Evolutionary conservation across 176 grass and related monocot genomes (phyloP), one percentile per base, ranked within the genome.

Genomic region (Aegilops bicornis): DNA sequence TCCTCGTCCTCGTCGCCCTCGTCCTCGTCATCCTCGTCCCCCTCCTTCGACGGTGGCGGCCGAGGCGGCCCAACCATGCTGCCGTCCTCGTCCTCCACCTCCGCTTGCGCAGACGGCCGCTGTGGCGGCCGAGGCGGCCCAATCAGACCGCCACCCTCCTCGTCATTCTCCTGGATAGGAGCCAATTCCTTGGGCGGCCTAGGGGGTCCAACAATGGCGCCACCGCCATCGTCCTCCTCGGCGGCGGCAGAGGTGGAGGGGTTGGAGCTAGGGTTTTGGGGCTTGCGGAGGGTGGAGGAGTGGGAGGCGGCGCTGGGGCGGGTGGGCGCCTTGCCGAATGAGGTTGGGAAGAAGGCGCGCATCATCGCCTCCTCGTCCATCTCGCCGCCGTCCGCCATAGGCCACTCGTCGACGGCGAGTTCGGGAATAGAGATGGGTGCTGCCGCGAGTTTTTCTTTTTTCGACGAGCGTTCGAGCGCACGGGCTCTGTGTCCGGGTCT

Each of bases 311-410:
- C 77, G 76, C 47, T 74, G 40, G 88, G 33, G 36, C 92, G 91
- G 8, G 73, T 35, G 50, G 96, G 76, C 11, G 89, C 62, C 86
- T 95, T 98, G 10, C 96, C 96, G 69, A 98, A 98, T 42, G 96
- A 95, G 40, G 92, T 65, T 10, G 96, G 96, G 68, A 98, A 95
- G 83, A 91, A 91, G 20, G 93, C 84, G 7, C 96, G 90, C 86
- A 98, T 92, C 86, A 98, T 92, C 19, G 93, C 90, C 84, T 95
- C 95, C 78, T 98, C 95, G 86, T 91, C 96, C 89, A 92, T 93
- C 10, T 90, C 88, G 52, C 83, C 82, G 75, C 82, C 89, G 36
- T 86, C 91, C 36, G 71, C 79, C 76, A 58, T 89, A 74, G n/a
- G 29, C 37, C 58, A 27, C 83, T 86, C 73, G 77, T 86, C 75